Conservation (phyloP, 2,329 filamentous ascomycete genomes). For the Fusarium sp. region DNA sequence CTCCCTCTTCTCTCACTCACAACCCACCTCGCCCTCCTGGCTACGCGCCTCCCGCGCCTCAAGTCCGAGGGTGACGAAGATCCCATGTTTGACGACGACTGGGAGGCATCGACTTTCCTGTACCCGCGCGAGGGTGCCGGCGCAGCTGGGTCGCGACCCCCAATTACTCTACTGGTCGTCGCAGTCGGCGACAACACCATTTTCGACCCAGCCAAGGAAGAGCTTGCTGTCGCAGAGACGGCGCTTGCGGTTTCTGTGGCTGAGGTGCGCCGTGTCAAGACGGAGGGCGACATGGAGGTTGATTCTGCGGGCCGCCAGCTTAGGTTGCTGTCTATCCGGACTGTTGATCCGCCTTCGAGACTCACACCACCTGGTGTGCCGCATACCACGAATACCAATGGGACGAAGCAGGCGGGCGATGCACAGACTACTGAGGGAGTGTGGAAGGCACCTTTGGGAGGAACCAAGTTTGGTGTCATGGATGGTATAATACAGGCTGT, state of each 20-base stretch:
- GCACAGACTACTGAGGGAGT: conserved; percentile 72
- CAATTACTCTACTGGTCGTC: conserved; percentile 89
- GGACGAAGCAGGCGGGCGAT: conserved; percentile 51
- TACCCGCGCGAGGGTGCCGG: conserved; percentile 65
- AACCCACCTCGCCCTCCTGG: conserved; percentile 89
- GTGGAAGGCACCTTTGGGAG: conserved; percentile 86
- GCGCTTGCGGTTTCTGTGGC: conserved; percentile 85
- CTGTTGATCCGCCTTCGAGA: conserved; percentile 76
- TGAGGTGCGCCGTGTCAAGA: conserved; percentile 48
- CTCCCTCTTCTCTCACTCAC: conserved; percentile 91
- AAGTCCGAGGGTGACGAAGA: conserved; percentile 94
- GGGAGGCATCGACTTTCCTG: conserved; percentile 80
- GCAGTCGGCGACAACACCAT: conserved; percentile 87
- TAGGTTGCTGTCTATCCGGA: conserved; percentile 72
- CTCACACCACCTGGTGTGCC: conserved; percentile 75
- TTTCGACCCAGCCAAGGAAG: conserved; percentile 90
- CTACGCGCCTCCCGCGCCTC: conserved; percentile 81
- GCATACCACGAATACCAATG: conserved; percentile 63
- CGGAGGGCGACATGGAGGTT: conserved; percentile 51
- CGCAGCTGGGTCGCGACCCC: conserved; percentile 64
- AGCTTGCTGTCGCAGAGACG: conserved; percentile 90
- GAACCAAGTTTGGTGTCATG: conserved; percentile 77
- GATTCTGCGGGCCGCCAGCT: conserved; percentile 56
- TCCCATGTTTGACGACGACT: conserved; percentile 97
- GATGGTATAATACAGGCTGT: conserved; percentile 78